phyloP scores from a whole-genome alignment of 2,329 filamentous ascomycete species.

The Remersonia thermophila region DNA sequence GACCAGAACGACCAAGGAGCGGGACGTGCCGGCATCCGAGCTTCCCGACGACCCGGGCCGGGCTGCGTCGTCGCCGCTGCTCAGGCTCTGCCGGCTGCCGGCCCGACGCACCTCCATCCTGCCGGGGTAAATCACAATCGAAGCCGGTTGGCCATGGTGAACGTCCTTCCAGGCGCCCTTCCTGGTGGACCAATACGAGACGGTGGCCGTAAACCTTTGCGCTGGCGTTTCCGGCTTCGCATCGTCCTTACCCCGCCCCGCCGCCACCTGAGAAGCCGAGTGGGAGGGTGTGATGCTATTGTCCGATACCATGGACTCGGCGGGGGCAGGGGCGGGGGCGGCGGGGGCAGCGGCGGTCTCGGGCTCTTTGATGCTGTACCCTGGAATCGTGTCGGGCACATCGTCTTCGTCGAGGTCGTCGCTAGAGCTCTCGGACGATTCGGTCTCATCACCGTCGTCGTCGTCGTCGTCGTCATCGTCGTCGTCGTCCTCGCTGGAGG shows the following conservation, averaged over 20 bases:
- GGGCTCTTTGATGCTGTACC: conserved; percentile 41
- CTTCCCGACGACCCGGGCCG: conserved; percentile 25
- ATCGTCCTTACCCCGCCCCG: conserved; percentile 37
- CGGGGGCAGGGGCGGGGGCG: conserved; percentile 19
- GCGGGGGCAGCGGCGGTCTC: conserved; percentile 20
- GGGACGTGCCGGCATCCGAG: conserved; percentile 25
- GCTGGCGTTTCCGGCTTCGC: conserved; percentile 30
- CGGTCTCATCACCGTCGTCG: conserved; percentile 22
- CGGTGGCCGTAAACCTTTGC: conserved; percentile 36
- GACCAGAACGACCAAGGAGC: conserved; percentile 58
- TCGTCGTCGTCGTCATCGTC: neutral
- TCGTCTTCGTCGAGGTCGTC: conserved; percentile 49
- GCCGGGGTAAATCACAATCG: conserved; percentile 44
- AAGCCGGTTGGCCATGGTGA: conserved; percentile 36
- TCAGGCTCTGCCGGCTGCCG: too few relatives aligned
- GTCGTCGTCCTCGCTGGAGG: conserved; percentile 38
- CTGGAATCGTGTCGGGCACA: conserved; percentile 45
- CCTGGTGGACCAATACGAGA: conserved; percentile 51
- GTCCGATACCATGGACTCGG: conserved; percentile 33
- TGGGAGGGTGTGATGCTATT: conserved; percentile 66
- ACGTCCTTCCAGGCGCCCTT: conserved; percentile 49
- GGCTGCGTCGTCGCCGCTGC: too few relatives aligned
- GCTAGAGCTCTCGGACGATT: conserved; percentile 36
- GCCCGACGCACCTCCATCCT: conserved; percentile 49
- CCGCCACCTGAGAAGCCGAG: conserved; percentile 61